Base-by-base conservation (phyloP, 768 basidiomycete genomes). In the Calocera viscosa region DNA sequence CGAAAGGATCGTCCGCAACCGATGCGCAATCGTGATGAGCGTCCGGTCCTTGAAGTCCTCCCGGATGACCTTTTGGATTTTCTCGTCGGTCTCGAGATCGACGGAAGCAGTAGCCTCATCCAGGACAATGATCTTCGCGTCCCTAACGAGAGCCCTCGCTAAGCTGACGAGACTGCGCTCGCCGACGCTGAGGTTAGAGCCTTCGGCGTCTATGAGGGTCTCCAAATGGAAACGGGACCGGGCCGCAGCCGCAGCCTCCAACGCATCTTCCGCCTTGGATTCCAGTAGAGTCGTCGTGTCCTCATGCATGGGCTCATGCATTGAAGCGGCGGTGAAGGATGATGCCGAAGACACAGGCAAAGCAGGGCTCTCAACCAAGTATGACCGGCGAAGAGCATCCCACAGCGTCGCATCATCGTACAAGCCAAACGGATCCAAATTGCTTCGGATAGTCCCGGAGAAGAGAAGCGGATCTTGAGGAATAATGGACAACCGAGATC, bases 401-500 rank as follows among this genome's bases (percentile, higher is more conserved):
- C 86, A 88, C 1, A 91, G 75, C 11, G 79, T 64, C 7, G 70
- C 71, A 68, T 80, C 79, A 35, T 73, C 74, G 69, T 76, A 74
- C n/a, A 73, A 73, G 41, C 72, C 71, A 69, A 79, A 78, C 0
- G 80, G 80, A 67, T 80, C 80, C 19, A 70, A 49, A 49, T 70
- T 70, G n/a, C 49, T 67, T 26, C 67, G 60, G 1, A 91, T 81
- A 0, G 87, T 87, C 0, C 89, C 89, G 16, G 65, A 67, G 67
- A 90, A 90, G 2, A 91, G 76, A 0, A 86, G 83, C 1, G 89
- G 86, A 65, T 90, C 88, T 76, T 89, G 87, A 66, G 84, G 85
- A 69, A 88, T 83, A 67, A 89, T 86, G 0, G 87, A 89, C 86
- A 88, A 64, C 14, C 34, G 69, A 53, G 24, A 69, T 28, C 71